A percentile compares a stretch with the other conserved stretches of the same genome.
These are phyloP conservation scores for Maudiozyma pseudohumilis DNA, from an alignment of 805 yeast genomes.

Conservation along the genomic window DNA sequence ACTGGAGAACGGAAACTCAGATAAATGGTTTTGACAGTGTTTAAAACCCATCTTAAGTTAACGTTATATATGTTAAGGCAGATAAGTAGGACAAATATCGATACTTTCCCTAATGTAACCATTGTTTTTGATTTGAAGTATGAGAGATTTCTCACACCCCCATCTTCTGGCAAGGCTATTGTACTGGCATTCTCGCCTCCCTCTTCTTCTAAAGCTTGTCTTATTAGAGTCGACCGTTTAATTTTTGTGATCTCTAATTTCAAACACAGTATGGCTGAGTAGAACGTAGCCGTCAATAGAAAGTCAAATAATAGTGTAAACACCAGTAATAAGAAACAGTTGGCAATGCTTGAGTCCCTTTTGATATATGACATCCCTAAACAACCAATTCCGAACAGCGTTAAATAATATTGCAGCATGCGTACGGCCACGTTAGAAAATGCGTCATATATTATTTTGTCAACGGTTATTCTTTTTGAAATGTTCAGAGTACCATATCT, in stretches of 20 bases:
- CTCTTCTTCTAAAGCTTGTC: slow-evolving; percentile 82
- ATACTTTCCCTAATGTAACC: slow-evolving; percentile 48
- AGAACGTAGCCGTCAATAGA: slow-evolving; percentile 67
- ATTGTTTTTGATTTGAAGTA: slow-evolving; percentile 30
- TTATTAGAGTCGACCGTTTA: slow-evolving; percentile 66
- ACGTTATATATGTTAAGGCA: slow-evolving; percentile 58
- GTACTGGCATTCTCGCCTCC: slow-evolving; percentile 72
- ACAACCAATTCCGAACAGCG: slow-evolving; percentile 58
- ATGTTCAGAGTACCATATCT: slow-evolving; percentile 29
- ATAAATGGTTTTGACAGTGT: not conserved
- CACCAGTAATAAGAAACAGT: slow-evolving; percentile 68
- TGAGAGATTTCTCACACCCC: slow-evolving; percentile 13
- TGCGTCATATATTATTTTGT: slow-evolving; percentile 28
- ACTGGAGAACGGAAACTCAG: slow-evolving; percentile 9
- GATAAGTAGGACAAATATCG: slow-evolving; percentile 46
- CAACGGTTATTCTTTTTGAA: slow-evolving; percentile 24
- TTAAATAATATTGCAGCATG: slow-evolving; percentile 57
- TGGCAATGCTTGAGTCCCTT: slow-evolving; percentile 60
- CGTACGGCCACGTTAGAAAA: slow-evolving; percentile 29
- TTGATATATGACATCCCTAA: slow-evolving; percentile 52
- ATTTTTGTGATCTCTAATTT: slow-evolving; percentile 84
- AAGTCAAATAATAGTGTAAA: slow-evolving; percentile 63
- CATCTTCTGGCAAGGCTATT: slow-evolving; percentile 19
- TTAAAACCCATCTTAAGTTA: slow-evolving; percentile 54
- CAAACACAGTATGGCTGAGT: slow-evolving; percentile 70